Conservation (phyloP, 2,329 filamentous ascomycete species). For the Dothiorella sarmentorum region DNA sequence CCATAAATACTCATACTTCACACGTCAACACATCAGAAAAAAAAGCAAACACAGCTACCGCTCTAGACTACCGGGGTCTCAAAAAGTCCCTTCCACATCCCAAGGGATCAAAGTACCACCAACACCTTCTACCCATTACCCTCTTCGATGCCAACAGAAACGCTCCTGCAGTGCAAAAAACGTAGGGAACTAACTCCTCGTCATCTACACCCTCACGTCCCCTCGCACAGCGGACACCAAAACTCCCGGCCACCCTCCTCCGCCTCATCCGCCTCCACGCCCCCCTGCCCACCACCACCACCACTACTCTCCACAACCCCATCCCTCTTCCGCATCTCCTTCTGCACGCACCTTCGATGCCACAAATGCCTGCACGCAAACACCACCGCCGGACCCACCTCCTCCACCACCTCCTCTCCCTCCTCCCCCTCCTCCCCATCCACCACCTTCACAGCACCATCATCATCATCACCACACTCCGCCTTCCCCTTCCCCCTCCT, state of each 20-base stretch:
- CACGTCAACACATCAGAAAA: neutral
- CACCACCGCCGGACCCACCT: slow-evolving; percentile 28
- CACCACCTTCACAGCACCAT: slow-evolving; percentile 34
- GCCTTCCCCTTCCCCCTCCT: slow-evolving; percentile 53
- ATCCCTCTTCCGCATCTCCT: neutral
- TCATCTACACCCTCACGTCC: neutral
- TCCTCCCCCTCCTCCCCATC: slow-evolving; percentile 30
- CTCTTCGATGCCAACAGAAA: neutral
- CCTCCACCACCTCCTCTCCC: slow-evolving; percentile 44
- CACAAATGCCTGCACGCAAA: slow-evolving; percentile 42
- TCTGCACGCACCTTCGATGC: slow-evolving; percentile 34
- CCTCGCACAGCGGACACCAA: slow-evolving; percentile 11
- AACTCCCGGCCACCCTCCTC: slow-evolving; percentile 2
- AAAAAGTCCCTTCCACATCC: too few species aligned
- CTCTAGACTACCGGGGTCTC: too few species aligned
- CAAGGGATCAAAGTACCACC: neutral
- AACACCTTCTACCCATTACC: neutral
- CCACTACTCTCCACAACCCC: neutral
- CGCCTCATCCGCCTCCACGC: neutral
- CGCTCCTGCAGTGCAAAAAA: too few species aligned
- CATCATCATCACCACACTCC: too few species aligned
- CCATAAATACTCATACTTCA: neutral
- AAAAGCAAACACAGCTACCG: neutral
- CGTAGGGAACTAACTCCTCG: neutral
- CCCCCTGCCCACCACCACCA: too few species aligned